Evolutionary conservation across 176 grass and related monocot genomes (phyloP).

Genomic region (Phyllostachys edulis): DNA sequence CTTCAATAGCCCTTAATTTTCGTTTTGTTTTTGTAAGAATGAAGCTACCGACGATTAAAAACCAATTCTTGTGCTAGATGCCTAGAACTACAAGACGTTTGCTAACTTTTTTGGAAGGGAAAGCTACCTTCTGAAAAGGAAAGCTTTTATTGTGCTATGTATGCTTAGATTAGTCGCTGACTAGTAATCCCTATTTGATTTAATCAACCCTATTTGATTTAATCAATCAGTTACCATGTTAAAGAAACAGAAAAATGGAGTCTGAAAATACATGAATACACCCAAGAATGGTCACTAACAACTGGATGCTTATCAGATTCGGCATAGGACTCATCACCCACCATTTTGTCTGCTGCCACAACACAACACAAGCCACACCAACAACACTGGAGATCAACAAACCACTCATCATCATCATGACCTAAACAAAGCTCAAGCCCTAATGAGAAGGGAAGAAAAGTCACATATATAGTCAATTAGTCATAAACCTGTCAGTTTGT

Average conservation of each 20-base stretch:
- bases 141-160: not conserved
- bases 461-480: not conserved
- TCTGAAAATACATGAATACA: not conserved
- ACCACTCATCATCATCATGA: not conserved
- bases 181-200: too few relatives aligned
- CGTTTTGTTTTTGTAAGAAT: not conserved
- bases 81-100: not conserved
- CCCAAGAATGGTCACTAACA: not conserved
- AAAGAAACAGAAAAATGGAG: not conserved
- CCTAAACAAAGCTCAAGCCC: not conserved
- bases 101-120: not conserved
- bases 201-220: not conserved
- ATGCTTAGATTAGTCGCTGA: slow-evolving; percentile 21
- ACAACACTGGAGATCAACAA: not conserved
- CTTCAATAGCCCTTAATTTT: not conserved
- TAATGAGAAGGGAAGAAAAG: not conserved
- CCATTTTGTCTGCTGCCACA: slow-evolving; percentile 10
- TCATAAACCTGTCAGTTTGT: not conserved
- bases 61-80: not conserved
- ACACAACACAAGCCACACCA: slow-evolving; percentile 6
- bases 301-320: slow-evolving; percentile 27
- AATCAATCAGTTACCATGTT: not conserved
- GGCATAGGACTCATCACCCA: slow-evolving; percentile 36
- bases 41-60: not conserved
- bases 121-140: slow-evolving; percentile 20